phyloP scores from a whole-genome alignment of 2,329 filamentous ascomycete genomes.

The Diplodia seriata region DNA sequence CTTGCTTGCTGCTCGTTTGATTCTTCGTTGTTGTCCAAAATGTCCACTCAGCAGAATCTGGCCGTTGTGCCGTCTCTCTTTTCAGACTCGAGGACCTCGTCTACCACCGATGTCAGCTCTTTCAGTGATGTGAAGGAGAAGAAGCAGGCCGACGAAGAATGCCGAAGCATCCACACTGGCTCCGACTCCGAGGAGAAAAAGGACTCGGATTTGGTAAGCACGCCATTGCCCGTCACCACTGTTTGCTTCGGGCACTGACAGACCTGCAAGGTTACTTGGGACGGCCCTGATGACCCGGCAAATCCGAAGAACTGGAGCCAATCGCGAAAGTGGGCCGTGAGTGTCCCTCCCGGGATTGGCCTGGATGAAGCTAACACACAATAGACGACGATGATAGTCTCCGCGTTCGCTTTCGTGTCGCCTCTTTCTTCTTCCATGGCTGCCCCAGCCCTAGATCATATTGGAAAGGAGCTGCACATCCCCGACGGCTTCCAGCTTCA shows the following conservation, averaged over 20 bases:
- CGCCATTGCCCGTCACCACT: too few species aligned
- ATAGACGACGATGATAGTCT: conserved; percentile 52
- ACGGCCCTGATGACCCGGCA: conserved; percentile 20
- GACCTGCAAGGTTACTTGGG: conserved; percentile 15
- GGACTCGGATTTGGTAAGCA: neutral
- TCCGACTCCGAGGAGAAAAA: conserved; percentile 9
- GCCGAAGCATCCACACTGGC: neutral
- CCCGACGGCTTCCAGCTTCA: conserved; percentile 38
- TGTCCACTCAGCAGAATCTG: neutral
- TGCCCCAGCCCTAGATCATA: conserved; percentile 44
- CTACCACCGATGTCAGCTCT: neutral
- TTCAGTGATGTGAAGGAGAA: neutral
- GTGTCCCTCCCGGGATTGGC: neutral
- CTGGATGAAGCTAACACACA: neutral
- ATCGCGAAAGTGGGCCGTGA: conserved; percentile 20
- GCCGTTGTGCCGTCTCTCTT: neutral
- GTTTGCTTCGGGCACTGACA: neutral
- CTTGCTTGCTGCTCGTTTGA: neutral
- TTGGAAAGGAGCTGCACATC: conserved; percentile 46
- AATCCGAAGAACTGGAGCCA: conserved; percentile 27
- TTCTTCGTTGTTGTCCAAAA: neutral
- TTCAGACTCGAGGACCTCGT: neutral
- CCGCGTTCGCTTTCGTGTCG: conserved; percentile 49
- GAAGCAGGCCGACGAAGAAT: conserved; percentile 1
- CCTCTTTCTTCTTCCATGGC: conserved; percentile 52